Conservation (phyloP, 192 early-diverging fungal genomes). For the Podila clonocystis region DNA sequence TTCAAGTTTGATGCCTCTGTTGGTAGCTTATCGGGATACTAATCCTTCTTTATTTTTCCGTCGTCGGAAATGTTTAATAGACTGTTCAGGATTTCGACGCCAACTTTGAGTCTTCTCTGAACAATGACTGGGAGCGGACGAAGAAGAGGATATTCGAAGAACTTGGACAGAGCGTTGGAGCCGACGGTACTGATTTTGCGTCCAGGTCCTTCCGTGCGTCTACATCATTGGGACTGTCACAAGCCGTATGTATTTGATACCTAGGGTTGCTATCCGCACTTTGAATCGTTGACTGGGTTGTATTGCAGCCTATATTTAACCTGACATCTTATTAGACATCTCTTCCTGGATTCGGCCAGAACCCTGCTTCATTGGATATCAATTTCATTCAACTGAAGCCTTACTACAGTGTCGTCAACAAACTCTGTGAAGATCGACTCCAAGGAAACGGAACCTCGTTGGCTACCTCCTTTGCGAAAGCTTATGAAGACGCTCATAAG, state of each 20-base stretch:
- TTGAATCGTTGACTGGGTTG: background rate
- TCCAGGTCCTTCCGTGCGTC: conserved; percentile 28
- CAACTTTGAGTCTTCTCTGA: conserved; percentile 63
- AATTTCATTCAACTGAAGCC: conserved; percentile 39
- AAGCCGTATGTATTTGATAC: conserved; percentile 17
- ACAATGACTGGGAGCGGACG: conserved; percentile 77
- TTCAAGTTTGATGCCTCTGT: background rate
- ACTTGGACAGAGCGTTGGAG: conserved; percentile 60
- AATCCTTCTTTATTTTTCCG: background rate
- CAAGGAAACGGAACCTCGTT: conserved; percentile 47
- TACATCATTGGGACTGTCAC: conserved; percentile 24
- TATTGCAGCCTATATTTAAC: background rate
- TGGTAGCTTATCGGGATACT: background rate
- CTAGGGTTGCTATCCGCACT: too few species aligned
- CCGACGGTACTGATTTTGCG: background rate
- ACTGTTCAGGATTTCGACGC: conserved; percentile 77
- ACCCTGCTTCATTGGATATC: conserved; percentile 20
- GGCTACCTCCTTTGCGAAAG: conserved; percentile 52
- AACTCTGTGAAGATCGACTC: conserved; percentile 56
- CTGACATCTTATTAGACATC: background rate
- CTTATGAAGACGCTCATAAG: conserved; percentile 44
- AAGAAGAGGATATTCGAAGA: conserved; percentile 85
- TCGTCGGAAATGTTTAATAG: conserved; percentile 22
- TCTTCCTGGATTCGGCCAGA: conserved; percentile 35
- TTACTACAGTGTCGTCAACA: conserved; percentile 58